Conservation (phyloP, 169 alveolate species). For the Eimeria necatrix region DNA sequence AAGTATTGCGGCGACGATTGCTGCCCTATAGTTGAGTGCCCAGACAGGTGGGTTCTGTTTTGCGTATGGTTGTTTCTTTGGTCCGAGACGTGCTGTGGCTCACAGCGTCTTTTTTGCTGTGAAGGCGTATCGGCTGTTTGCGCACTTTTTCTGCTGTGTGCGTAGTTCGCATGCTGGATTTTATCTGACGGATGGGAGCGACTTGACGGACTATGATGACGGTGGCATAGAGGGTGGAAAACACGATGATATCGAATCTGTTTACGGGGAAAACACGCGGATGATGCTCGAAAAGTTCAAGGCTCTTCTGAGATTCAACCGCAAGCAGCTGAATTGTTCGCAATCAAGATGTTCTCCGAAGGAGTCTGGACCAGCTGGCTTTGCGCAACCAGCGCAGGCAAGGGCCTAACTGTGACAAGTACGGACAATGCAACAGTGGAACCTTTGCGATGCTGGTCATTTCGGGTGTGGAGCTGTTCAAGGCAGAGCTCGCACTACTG, state of each 20-base stretch:
- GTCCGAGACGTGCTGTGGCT: neutral
- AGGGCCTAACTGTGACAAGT: constrained; percentile 20
- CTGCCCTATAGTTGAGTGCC: constrained; percentile 56
- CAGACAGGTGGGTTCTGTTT: constrained; percentile 1
- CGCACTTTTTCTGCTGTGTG: neutral
- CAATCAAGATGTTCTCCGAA: constrained; percentile 65
- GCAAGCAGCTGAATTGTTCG: constrained; percentile 46
- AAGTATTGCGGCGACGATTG: constrained; percentile 67
- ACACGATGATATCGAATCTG: neutral
- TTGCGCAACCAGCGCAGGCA: constrained; percentile 69
- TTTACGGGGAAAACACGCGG: constrained; percentile 64
- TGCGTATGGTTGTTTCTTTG: neutral
- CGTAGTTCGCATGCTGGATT: constrained; percentile 71
- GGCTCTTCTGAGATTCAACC: constrained; percentile 63
- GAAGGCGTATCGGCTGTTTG: neutral
- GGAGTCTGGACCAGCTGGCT: constrained; percentile 59
- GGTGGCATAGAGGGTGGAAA: neutral
- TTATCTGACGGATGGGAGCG: constrained; percentile 71
- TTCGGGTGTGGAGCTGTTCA: neutral
- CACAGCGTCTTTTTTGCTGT: neutral
- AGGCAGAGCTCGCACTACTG: neutral
- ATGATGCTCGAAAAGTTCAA: constrained; percentile 76
- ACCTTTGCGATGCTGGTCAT: neutral
- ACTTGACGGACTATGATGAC: constrained; percentile 65
- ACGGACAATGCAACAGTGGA: neutral